Evolutionary conservation across 1,284 basidiomycete genomes (phyloP).

Genomic region (Wolfiporia cocos): DNA sequence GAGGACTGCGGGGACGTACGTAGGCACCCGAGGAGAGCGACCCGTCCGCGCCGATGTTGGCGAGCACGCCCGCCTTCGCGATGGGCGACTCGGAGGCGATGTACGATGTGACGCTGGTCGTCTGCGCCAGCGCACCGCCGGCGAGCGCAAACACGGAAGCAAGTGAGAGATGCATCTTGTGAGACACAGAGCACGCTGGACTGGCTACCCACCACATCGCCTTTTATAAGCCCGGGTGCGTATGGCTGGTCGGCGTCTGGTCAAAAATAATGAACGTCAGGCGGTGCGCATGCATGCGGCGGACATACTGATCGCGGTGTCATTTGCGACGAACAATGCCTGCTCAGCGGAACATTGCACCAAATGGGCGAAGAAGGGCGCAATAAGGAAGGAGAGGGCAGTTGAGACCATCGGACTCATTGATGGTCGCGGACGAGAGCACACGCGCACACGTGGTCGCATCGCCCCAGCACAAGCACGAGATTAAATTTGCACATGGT

Average conservation of each 20-base stretch:
- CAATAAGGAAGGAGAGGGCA: not conserved
- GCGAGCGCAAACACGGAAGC: constrained; percentile 12
- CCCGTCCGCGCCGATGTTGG: constrained; percentile 60
- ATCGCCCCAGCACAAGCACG: too few relatives aligned
- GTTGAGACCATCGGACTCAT: too few relatives aligned
- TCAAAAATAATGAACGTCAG: not conserved
- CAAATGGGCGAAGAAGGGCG: not conserved
- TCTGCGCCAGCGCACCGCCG: constrained; percentile 19
- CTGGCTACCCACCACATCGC: constrained; percentile 2
- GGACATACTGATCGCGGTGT: not conserved
- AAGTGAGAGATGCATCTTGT: constrained; percentile 14
- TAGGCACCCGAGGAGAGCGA: constrained; percentile 47
- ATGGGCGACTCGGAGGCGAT: constrained; percentile 45
- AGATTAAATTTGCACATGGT: too few relatives aligned
- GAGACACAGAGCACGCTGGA: not conserved
- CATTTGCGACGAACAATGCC: not conserved
- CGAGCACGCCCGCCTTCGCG: constrained; percentile 51
- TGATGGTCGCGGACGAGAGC: too few relatives aligned
- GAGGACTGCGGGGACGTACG: constrained; percentile 12
- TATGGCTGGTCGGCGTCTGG: constrained; percentile 5
- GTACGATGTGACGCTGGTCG: constrained; percentile 30
- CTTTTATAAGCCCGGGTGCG: constrained; percentile 3
- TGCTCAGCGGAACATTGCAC: not conserved
- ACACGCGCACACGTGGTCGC: too few relatives aligned
- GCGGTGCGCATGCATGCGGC: not conserved